Evolutionary conservation across 306 rosid species (phyloP).

Genomic region (Rosa rugosa): DNA sequence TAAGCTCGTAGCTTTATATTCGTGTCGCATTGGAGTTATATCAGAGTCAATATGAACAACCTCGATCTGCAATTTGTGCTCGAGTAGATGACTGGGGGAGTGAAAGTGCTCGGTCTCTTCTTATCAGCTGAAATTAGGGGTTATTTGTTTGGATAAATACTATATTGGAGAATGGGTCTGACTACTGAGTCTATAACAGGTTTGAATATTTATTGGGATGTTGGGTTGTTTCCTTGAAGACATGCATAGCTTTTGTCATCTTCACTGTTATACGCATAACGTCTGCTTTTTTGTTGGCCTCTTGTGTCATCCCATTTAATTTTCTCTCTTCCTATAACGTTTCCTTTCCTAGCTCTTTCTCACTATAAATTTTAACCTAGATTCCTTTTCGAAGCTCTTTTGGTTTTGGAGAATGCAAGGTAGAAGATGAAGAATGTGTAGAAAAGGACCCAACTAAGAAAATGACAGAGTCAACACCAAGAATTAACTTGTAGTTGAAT

Average conservation of each 20-base stretch:
- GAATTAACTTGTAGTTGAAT: no score
- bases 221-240: background rate
- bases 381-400: background rate
- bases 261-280: background rate
- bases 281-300: no score
- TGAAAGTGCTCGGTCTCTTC: background rate
- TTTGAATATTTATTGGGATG: no score
- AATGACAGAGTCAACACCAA: constrained; percentile 33
- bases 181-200: background rate
- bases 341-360: background rate
- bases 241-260: background rate
- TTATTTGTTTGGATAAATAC: no score
- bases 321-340: background rate
- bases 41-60: no score
- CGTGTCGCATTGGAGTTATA: no score
- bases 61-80: background rate
- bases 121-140: background rate
- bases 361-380: background rate
- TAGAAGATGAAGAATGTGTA: background rate
- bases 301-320: background rate
- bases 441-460: background rate
- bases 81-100: background rate
- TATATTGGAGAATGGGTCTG: background rate
- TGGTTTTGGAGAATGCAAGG: background rate
- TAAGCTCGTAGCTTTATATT: no score